Percentiles rank a stretch among this genome's conserved stretches.
phyloP scores from a whole-genome alignment of 495 filamentous ascomycete genomes.

The Parachaetomium inaequale region DNA sequence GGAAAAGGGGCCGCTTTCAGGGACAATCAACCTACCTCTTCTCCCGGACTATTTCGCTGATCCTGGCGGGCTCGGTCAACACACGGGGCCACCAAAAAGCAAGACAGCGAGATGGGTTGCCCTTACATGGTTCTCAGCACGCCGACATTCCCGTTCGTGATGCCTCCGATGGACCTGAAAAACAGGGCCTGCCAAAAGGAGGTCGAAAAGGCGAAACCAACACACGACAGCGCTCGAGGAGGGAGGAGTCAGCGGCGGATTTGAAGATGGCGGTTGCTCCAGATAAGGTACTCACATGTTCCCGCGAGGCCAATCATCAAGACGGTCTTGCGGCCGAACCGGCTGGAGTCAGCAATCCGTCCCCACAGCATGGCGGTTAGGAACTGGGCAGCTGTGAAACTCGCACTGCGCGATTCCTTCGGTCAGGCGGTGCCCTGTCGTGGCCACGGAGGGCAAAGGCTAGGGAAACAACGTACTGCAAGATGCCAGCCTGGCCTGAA shows the following conservation, averaged over 20 bases:
- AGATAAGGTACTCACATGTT: constrained; percentile 42
- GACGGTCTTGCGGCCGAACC: constrained; percentile 70
- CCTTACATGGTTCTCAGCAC: constrained; percentile 71
- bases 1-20: not conserved
- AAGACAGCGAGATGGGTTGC: not conserved
- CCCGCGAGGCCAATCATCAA: constrained; percentile 71
- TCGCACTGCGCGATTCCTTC: constrained; percentile 39
- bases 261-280: not conserved
- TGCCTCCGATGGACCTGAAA: constrained; percentile 70
- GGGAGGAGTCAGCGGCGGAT: not conserved
- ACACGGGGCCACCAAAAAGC: not conserved
- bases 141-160: constrained; percentile 78
- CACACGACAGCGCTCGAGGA: constrained; percentile 54
- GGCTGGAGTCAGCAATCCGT: constrained; percentile 64
- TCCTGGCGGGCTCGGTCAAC: constrained; percentile 36
- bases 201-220: constrained; percentile 78
- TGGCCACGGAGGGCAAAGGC: not conserved
- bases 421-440: not conserved
- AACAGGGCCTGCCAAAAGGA: constrained; percentile 68
- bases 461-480: constrained; percentile 43
- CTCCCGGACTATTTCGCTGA: constrained; percentile 73
- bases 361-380: constrained; percentile 85
- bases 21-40: constrained; percentile 27
- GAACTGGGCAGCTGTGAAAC: constrained; percentile 80
- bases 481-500: constrained; percentile 70